Evolutionary conservation across 345 rosid genomes (phyloP).

Genomic region (Eutrema yunnanense): DNA sequence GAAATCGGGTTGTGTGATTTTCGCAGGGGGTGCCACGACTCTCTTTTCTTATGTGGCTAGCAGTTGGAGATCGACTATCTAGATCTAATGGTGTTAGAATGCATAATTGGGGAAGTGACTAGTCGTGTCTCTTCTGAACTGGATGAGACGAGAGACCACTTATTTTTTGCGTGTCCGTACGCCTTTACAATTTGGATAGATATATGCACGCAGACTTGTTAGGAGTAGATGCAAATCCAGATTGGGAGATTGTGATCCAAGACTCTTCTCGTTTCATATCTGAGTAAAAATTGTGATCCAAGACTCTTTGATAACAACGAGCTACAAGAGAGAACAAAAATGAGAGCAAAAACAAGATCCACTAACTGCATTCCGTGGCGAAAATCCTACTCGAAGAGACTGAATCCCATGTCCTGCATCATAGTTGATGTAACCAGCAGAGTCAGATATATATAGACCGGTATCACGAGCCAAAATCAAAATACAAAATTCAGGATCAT

Average conservation of each 20-base stretch:
- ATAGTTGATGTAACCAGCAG: background rate
- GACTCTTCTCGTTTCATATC: background rate
- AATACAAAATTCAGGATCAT: background rate
- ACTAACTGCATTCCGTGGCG: background rate
- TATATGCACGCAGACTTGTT: too few species aligned
- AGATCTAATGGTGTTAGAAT: too few species aligned
- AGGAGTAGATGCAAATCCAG: too few species aligned
- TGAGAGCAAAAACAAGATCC: conserved; percentile 4
- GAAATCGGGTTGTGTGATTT: too few species aligned
- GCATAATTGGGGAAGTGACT: too few species aligned
- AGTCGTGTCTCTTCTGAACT: too few species aligned
- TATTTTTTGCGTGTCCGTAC: too few species aligned
- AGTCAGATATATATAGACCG: background rate
- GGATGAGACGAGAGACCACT: too few species aligned
- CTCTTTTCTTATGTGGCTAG: too few species aligned
- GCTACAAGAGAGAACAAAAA: background rate
- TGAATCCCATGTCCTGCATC: conserved; percentile 80
- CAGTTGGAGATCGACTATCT: too few species aligned
- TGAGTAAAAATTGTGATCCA: background rate
- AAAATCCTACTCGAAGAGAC: conserved; percentile 57
- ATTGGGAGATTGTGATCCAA: background rate
- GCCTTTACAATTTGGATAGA: too few species aligned
- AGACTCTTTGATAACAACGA: background rate
- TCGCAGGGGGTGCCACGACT: too few species aligned
- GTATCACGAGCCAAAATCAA: background rate